Base-by-base conservation (phyloP, 371 early-diverging fungal species). In the Nosema muscidifuracis region DNA sequence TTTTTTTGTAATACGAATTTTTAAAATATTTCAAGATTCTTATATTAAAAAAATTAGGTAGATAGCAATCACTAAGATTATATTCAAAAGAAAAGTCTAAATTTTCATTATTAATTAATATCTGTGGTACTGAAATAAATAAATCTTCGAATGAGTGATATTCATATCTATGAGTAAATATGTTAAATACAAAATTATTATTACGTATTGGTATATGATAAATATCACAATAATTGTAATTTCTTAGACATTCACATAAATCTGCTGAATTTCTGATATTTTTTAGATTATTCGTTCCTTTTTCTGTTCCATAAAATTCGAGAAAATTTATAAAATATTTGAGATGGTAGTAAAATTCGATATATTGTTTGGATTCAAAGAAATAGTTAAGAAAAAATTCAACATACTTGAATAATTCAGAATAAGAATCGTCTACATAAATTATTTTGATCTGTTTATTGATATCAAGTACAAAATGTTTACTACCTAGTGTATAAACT, bases 311-410 rank as follows among this genome's bases (percentile, higher is more conserved):
- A 16, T 7, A 22, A 50, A 50, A 3, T 26, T 56, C 56, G 2
- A 56, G 16, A 30, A 26, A 56, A 56, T 30, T 12, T 56, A 31
- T 13, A 56, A 26, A 56, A 56, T 56, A 56, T 56, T 56, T 56
- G 3, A 56, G 24, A 18, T 24, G n/a, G n/a, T 28, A 30, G 20
- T 13, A 56, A 56, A 56, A 56, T 12, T 24, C 26, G 24, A 30
- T 7, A 56, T 9, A 56, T 2, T 56, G 4, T 10, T 31, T 56
- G 4, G 4, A 4, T 30, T 24, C 56, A n/a, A 24, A 56, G 24
- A 56, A 56, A 31, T 24, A 56, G 7, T 4, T 13, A 24, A 56
- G 24, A 31, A 13, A 56, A 28, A 24, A 56, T 28, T 56, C 56
- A 13, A 56, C 56, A 18, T 56, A 56, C 20, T 56, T 24, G n/a